Base-by-base conservation (phyloP, 306 rosid genomes). In the Dryas octopetala region DNA sequence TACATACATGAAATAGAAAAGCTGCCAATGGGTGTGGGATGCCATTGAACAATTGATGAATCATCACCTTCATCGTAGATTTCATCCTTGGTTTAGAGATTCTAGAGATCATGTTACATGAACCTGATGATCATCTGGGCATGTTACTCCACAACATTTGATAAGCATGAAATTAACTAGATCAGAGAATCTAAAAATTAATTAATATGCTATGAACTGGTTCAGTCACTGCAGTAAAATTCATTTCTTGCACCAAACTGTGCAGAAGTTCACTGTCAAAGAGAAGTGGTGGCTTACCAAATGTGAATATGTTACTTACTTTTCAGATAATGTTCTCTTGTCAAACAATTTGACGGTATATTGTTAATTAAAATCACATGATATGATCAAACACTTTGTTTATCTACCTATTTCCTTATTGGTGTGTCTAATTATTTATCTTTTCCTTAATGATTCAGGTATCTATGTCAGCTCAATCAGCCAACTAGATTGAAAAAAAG, bases 1-100 rank as follows among this genome's bases (percentile, higher is more conserved):
- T 70, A 38, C 5, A 61, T 46, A 38, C 48, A 53, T 46, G 59
- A 17, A 44, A 9, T 71, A 1, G 9, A 41, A 70, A 54, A 43
- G 74, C 74, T 70, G 66, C 54, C 76, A 57, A 71, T 71, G 44
- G 64, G 6, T 55, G 66, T 71, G 16, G 75, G 76, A 71, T 58
- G 62, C 55, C 76, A 72, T 58, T 58, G 46, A 28, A 44, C 53
- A 54, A 54, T 44, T 19, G 44, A 41, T 55, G 15, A 55, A 6
- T 55, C 64, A 45, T 14, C 66, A 44, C 14, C 38, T 32, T 32
- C 38, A 32, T 32, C 38, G 1, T 32, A 32, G 38, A 57, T 58
- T 19, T 72, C 46, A 58, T 47, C 55, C 23, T 71, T 9, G 13
- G 16, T 53, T 12, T 70, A 38, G n/a, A 40, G 44, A 55, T 1